Evolutionary conservation across 805 yeast species (phyloP), one percentile per base, ranked within the genome.

Genomic region (Yarrowia sp.): DNA sequence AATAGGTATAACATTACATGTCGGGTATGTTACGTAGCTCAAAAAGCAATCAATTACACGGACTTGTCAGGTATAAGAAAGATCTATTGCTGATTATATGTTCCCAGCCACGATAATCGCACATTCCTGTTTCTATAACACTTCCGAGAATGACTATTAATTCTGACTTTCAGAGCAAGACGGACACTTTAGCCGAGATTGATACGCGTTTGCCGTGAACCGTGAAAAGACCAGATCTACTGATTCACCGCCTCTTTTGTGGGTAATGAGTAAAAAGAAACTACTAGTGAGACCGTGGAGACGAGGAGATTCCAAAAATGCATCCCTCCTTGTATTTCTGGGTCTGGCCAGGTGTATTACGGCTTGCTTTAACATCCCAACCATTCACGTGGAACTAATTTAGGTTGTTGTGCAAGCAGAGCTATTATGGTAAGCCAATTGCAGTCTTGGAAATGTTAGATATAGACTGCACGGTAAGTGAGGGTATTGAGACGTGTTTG

Each of bases 161-260:
- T 6, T 14, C 38, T 28, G 11, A 45, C 51, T 45, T 45, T 10
- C 22, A 32, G 22, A 45, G 51, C 51, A 48, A 33, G 9, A 48
- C 39, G 53, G 11, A 48, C 39, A 48, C 53, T 48, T 48, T 47
- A 32, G 51, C 51, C 51, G 38, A 32, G 22, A 28, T 28, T n/a
- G 50, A 15, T n/a, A 47, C 51, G 51, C 51, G 51, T 32, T 17
- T 8, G 35, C 28, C 28, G 28, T 22, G 28, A 3, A 8, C 15
- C 8, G 35, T 45, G 35, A 44, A 14, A 44, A 15, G 9, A 5
- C 6, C 3, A 18, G 35, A 44, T 44, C 50, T 7, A 7, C 14
- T 32, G n/a, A 44, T 44, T 4, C 13, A n/a, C 18, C 5, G 13
- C 33, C 35, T 22, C 28, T 11, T 14, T 14, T 4, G 47, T 13